Conservation (phyloP, 176 grass and related monocot species). For the Oryza longistaminata region DNA sequence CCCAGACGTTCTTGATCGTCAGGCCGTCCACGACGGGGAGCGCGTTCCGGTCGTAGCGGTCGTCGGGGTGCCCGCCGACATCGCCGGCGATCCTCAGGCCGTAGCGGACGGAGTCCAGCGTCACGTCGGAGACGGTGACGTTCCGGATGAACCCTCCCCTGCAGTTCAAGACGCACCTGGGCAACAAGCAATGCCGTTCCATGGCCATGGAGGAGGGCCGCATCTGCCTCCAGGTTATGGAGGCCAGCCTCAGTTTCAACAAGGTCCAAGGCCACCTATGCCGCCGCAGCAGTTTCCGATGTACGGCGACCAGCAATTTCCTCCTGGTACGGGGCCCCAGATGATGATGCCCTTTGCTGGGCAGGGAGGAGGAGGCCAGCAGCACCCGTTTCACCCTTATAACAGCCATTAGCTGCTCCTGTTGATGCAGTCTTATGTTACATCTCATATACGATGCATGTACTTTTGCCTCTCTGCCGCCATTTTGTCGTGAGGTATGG, state of each 20-base stretch:
- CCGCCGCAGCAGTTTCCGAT: constrained; percentile 39
- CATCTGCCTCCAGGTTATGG: constrained; percentile 49
- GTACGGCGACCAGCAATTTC: constrained; percentile 47
- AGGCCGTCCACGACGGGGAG: constrained; percentile 60
- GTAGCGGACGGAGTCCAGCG: constrained; percentile 59
- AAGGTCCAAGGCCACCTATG: constrained; percentile 34
- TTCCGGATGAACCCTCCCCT: constrained; percentile 90
- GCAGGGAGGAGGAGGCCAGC: constrained; percentile 36
- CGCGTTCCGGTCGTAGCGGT: constrained; percentile 61
- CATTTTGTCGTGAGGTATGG: not conserved
- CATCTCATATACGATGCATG: not conserved
- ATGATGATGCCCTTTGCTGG: constrained; percentile 50
- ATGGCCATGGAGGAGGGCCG: constrained; percentile 42
- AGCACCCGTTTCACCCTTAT: constrained; percentile 41
- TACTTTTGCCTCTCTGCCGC: not conserved
- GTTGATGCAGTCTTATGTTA: not conserved
- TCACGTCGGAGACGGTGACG: constrained; percentile 71
- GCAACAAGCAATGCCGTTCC: constrained; percentile 42
- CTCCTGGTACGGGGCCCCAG: constrained; percentile 39
- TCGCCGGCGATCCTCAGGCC: constrained; percentile 67
- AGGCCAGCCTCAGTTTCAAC: constrained; percentile 18
- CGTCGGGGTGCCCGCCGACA: constrained; percentile 74
- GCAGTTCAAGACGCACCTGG: constrained; percentile 14
- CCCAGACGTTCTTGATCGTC: constrained; percentile 76
- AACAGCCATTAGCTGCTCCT: constrained; percentile 9